Base-by-base conservation (phyloP, 805 yeast genomes). In the Starmerella bacillaris region DNA sequence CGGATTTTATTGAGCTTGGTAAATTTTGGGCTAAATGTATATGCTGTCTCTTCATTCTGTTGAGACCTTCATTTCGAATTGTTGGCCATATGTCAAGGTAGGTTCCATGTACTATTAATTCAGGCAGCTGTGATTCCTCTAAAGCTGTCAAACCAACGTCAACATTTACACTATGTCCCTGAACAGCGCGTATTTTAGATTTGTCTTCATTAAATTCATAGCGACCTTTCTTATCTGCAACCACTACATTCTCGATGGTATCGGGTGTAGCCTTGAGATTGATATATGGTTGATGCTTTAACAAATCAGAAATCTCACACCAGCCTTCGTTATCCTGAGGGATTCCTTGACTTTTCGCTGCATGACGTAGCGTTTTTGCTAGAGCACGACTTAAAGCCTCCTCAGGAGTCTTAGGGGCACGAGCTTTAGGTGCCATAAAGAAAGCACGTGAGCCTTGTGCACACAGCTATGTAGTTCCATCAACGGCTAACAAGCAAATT, bases 101-200 rank as follows among this genome's bases (percentile, higher is more conserved):
- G 0, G 96, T 86, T 3, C 96, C 96, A 53, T 89, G 98, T 15
- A 80, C 72, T 3, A 82, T 64, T 2, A 54, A 51, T 0, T 78
- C 18, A 3, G 64, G 89, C 31, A 70, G 59, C 2, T 33, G 35
- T 0, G 53, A 58, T 2, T 29, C 33, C 15, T 48, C 48, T 30
- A 72, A 48, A 24, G 50, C 59, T 31, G 35, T 51, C 20, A 70
- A 53, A 20, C 64, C 61, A 12, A 65, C 63, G 16, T 59, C 64
- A 3, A 61, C 59, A 2, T 56, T 50, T 4, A 86, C 57, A 0
- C 92, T 72, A 54, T 89, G 98, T 3, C 98, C 98, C 55, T 89
- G 98, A 35, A 75, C 74, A 3, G 98, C 96, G 51, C 95, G 70
- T n/a, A 86, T 69, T 24, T 31, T 41, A 48, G 50, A 45, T 8